phyloP scores from a whole-genome alignment of 1,139 yeast species.

The Nematodospora anomalae region DNA sequence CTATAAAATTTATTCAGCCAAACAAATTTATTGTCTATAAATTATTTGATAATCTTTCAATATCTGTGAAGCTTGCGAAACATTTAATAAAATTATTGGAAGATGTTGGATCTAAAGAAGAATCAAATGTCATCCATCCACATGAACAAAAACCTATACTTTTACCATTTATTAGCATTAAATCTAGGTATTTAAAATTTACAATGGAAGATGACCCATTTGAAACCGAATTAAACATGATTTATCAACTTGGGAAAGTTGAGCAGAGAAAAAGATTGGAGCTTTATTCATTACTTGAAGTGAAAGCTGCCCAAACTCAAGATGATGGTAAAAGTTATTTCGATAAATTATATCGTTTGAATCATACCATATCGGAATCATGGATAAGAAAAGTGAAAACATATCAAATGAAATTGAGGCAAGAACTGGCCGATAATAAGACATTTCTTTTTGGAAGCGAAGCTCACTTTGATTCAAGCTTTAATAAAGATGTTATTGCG shows the following conservation, averaged over 20 bases:
- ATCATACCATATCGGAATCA: conserved; percentile 27
- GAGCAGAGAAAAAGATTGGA: conserved; percentile 72
- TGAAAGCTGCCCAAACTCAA: conserved; percentile 10
- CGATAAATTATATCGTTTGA: conserved; percentile 17
- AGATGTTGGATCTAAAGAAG: conserved; percentile 23
- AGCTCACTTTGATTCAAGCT: conserved; percentile 42
- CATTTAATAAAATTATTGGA: conserved; percentile 52
- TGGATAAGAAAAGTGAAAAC: conserved; percentile 54
- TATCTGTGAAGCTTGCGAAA: conserved; percentile 53
- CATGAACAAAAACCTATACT: conserved; percentile 41
- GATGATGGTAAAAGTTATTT: conserved; percentile 11
- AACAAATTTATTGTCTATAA: conserved; percentile 58
- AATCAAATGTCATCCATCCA: conserved; percentile 28
- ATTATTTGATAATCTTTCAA: conserved; percentile 61
- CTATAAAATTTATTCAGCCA: conserved; percentile 45
- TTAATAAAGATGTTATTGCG: conserved; percentile 57
- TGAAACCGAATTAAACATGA: conserved; percentile 73
- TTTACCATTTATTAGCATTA: conserved; percentile 55
- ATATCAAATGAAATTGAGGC: conserved; percentile 40
- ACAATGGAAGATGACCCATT: conserved; percentile 82
- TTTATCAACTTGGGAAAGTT: conserved; percentile 70
- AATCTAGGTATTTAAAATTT: conserved; percentile 48
- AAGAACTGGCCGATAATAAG: conserved; percentile 54
- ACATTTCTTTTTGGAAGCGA: conserved; percentile 48
- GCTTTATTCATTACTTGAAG: conserved; percentile 55